Percentiles rank a stretch among this genome's conserved stretches.
These are phyloP conservation scores for Coemansia sp. DNA, from an alignment of 192 early-diverging fungal species.

Conservation along the genomic window DNA sequence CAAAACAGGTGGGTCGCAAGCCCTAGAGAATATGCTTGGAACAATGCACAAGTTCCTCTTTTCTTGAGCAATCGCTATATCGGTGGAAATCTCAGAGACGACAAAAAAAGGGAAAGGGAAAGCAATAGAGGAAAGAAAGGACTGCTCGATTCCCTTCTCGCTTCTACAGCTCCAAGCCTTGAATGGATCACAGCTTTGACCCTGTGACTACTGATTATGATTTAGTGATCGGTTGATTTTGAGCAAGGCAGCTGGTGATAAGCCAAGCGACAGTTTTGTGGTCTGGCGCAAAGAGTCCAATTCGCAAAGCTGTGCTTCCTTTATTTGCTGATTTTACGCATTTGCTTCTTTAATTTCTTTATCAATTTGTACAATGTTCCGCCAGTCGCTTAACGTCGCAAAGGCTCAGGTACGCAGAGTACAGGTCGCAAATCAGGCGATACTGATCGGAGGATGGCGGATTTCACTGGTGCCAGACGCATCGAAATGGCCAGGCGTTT, in stretches of 20 bases:
- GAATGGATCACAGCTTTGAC: background rate
- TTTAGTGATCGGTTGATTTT: background rate
- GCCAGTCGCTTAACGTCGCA: slow-evolving; percentile 44
- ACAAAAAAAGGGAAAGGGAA: too few relatives aligned
- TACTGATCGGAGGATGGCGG: background rate
- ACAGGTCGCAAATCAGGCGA: background rate
- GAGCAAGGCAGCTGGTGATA: background rate
- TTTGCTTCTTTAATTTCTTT: background rate
- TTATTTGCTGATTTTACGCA: background rate
- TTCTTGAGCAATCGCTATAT: background rate
- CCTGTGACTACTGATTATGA: background rate
- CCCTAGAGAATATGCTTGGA: background rate
- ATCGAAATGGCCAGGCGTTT: background rate
- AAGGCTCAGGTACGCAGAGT: slow-evolving; percentile 51
- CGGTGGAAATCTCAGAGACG: background rate
- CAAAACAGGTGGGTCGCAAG: background rate
- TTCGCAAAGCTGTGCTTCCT: background rate
- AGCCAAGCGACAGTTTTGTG: background rate
- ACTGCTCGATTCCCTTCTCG: too few relatives aligned
- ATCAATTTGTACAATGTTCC: slow-evolving; percentile 39
- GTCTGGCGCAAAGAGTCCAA: background rate
- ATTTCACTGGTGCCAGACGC: background rate
- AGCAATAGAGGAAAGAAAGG: background rate
- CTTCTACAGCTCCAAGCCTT: too few relatives aligned
- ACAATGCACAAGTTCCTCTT: slow-evolving; percentile 10